Evolutionary conservation across 176 grass and related monocot genomes (phyloP).

Genomic region (Carex cristatella): DNA sequence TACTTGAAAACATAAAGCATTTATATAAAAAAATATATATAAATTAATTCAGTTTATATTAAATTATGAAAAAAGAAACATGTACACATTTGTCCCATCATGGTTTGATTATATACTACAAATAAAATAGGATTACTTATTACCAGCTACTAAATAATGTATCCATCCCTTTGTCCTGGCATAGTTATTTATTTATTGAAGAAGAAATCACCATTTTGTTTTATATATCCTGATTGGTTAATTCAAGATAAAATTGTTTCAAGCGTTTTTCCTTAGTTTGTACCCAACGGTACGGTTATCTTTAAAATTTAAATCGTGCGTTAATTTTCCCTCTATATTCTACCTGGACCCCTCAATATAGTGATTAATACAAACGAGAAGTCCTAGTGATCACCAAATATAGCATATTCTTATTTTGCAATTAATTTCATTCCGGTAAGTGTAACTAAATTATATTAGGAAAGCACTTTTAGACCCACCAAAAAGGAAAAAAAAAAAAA

Average conservation of each 20-base stretch:
- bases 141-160: not conserved
- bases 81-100: not conserved
- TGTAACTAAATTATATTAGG: not conserved
- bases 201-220: not conserved
- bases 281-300: not conserved
- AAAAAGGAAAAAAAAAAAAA: not conserved
- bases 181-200: not conserved
- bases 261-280: not conserved
- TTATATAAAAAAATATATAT: too few species aligned
- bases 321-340: conserved; percentile 3
- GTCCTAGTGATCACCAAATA: conserved; percentile 5
- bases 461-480: conserved; percentile 12
- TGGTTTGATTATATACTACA: not conserved
- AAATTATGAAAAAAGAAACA: too few species aligned
- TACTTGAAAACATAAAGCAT: too few species aligned
- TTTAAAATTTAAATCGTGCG: not conserved
- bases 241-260: not conserved
- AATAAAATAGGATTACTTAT: too few species aligned
- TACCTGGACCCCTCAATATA: not conserved
- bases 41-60: too few species aligned
- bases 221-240: not conserved
- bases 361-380: not conserved
- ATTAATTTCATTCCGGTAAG: conserved; percentile 3
- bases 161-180: not conserved
- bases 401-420: not conserved